Percentiles rank a stretch among this genome's conserved stretches.
These are phyloP conservation scores for Pseudocohnilembus persalinus DNA, from an alignment of 169 alveolate species.

Conservation along the genomic window DNA sequence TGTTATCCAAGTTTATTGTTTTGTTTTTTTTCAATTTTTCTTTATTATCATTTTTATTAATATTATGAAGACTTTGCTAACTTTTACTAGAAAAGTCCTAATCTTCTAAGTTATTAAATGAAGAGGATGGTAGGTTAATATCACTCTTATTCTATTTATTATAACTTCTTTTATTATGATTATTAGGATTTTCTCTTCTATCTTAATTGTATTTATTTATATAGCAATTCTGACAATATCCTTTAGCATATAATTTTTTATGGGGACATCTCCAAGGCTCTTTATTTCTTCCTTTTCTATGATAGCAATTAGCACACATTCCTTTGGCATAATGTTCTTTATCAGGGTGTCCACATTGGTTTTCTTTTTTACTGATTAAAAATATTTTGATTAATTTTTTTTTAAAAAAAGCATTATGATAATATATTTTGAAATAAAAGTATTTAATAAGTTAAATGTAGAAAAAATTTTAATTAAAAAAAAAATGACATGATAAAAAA, in stretches of 20 bases:
- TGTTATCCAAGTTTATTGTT: too few species aligned
- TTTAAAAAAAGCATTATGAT: too few species aligned
- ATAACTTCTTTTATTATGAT: neutral
- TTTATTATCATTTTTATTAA: too few species aligned
- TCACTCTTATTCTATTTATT: neutral
- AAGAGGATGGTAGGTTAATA: too few species aligned
- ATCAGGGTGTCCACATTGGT: constrained; percentile 56
- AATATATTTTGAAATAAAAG: too few species aligned
- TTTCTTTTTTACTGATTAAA: constrained; percentile 46
- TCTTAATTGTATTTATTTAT: constrained; percentile 22
- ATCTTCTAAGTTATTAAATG: too few species aligned
- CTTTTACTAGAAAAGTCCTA: too few species aligned
- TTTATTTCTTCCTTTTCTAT: constrained; percentile 57
- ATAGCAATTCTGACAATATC: constrained; percentile 39
- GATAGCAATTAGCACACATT: constrained; percentile 68
- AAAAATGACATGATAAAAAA: too few species aligned
- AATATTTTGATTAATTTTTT: constrained; percentile 28
- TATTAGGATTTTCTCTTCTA: constrained; percentile 13
- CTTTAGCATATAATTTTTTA: constrained; percentile 35
- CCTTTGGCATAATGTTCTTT: constrained; percentile 64
- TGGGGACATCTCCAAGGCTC: constrained; percentile 64
- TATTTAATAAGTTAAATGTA: too few species aligned
- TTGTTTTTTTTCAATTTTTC: too few species aligned
- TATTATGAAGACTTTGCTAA: too few species aligned
- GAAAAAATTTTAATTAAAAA: too few species aligned